A percentile compares a stretch with the other conserved stretches of the same genome.
Conservation (phyloP, 2,329 filamentous ascomycete species). For the Aaosphaeria pasadenensis region DNA sequence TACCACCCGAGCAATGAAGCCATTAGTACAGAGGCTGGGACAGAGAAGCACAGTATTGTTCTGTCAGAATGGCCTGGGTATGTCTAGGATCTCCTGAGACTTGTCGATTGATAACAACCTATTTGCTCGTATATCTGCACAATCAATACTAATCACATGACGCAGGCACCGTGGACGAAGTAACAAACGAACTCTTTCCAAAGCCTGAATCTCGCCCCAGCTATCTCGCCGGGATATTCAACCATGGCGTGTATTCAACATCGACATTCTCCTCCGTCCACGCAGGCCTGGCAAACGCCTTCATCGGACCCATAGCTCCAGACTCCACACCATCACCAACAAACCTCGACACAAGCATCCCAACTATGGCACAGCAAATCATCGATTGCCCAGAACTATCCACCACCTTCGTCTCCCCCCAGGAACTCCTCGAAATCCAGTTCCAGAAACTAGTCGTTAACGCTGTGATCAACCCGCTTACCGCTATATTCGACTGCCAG, state of each 20-base stretch:
- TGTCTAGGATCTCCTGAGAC: constrained; percentile 28
- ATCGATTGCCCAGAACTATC: constrained; percentile 13
- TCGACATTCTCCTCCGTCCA: constrained; percentile 52
- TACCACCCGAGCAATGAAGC: constrained; percentile 60
- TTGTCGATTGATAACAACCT: not conserved
- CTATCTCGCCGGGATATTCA: constrained; percentile 67
- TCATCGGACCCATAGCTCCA: constrained; percentile 45
- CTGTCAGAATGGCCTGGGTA: constrained; percentile 73
- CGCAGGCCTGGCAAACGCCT: constrained; percentile 54
- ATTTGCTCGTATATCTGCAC: not conserved
- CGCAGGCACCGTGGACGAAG: constrained; percentile 71
- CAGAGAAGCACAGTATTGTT: constrained; percentile 70
- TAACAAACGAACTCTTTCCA: constrained; percentile 66
- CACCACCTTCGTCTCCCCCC: constrained; percentile 52
- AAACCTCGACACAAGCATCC: constrained; percentile 3
- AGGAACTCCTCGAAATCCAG: constrained; percentile 64
- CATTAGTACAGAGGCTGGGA: constrained; percentile 54
- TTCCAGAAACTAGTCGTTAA: constrained; percentile 71
- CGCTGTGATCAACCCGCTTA: constrained; percentile 72
- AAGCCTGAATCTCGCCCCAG: constrained; percentile 61
- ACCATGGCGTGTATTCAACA: constrained; percentile 51
- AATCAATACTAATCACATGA: not conserved
- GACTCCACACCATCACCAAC: not conserved
- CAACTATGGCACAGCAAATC: not conserved
- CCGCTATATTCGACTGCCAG: constrained; percentile 67